These are phyloP conservation scores for Hortaea sp. DNA, from an alignment of 2,329 filamentous ascomycete genomes.

Conservation along the genomic window DNA sequence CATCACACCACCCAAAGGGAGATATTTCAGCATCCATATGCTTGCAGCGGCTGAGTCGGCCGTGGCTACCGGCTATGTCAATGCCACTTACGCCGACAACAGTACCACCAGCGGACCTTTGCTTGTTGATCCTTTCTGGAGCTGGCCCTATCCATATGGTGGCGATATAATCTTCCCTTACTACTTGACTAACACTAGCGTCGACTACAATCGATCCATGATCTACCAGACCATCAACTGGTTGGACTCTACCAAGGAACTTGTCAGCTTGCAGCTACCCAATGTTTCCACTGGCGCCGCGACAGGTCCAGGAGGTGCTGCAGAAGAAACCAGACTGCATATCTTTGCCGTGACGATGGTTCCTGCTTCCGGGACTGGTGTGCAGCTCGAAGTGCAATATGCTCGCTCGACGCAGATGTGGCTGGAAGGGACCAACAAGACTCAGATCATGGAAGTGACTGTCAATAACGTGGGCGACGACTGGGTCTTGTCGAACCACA, in stretches of 20 bases:
- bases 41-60: slow-evolving; percentile 31
- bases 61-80: slow-evolving; percentile 29
- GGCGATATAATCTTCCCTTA: slow-evolving; percentile 32
- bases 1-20: slow-evolving; percentile 21
- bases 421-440: slow-evolving; percentile 29
- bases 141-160: slow-evolving; percentile 32
- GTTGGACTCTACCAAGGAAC: slow-evolving; percentile 30
- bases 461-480: slow-evolving; percentile 29
- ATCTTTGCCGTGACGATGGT: slow-evolving; percentile 31
- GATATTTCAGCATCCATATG: slow-evolving; percentile 31
- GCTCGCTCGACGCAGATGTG: slow-evolving; percentile 33
- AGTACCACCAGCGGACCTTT: slow-evolving; percentile 24
- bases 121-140: slow-evolving; percentile 29
- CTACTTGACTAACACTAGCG: slow-evolving; percentile 25
- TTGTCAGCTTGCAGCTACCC: slow-evolving; percentile 27
- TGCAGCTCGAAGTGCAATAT: slow-evolving; percentile 27
- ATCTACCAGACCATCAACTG: slow-evolving; percentile 32
- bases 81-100: slow-evolving; percentile 29
- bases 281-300: slow-evolving; percentile 26
- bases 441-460: slow-evolving; percentile 29
- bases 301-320: slow-evolving; percentile 22
- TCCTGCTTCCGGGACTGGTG: slow-evolving; percentile 16
- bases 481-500: slow-evolving; percentile 25
- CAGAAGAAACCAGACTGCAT: slow-evolving; percentile 24
- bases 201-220: slow-evolving; percentile 31